Evolutionary conservation across 495 filamentous ascomycete genomes (phyloP), one percentile per base, ranked within the genome.

Genomic region (Lasiosphaeriaceae sp.): DNA sequence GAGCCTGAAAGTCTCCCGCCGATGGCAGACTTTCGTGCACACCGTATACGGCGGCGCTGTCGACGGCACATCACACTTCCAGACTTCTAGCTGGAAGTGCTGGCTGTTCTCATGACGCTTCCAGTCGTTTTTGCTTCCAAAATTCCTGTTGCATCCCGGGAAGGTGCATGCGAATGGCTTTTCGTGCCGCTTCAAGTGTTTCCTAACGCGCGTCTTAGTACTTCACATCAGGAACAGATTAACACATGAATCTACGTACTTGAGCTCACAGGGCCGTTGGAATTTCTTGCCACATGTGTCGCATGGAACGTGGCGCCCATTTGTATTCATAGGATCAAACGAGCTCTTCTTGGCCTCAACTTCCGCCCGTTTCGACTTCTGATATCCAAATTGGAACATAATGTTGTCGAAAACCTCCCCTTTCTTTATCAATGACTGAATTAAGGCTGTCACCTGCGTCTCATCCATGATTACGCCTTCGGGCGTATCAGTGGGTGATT

Each of bases 81-180:
- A 97, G 53, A 82, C 79, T 58, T 91, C 86, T 2, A 83, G 63
- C 60, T 87, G 83, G 59, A 84, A 86, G 65, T 97, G 93, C 67
- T 96, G 91, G 23, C 84, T 88, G 60, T 86, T 90, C 62, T 97
- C 93, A 67, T 97, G 93, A 8, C 94, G 86, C 71, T 96, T 97
- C 94, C 93, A 97, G 72, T 97, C 93, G 45, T 90, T 90, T 66
- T 96, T 96, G 74, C 88, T 92, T 35, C 94, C 93, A 61, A 97
- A 96, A 2, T 71, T 80, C 60, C 90, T 94, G 47, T 76, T 73
- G 65, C 94, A 97, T 19, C 74, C 74, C 11, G 77, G 67, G 47
- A 84, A 90, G 8, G 93, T 97, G 72, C 93, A 97, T 44, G 87
- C 89, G 63, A 94, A 97, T 0, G 92, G 94, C 52, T 86, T 84